These are phyloP conservation scores for Cercophora sp. DNA, from an alignment of 495 filamentous ascomycete genomes.

Conservation along the genomic window DNA sequence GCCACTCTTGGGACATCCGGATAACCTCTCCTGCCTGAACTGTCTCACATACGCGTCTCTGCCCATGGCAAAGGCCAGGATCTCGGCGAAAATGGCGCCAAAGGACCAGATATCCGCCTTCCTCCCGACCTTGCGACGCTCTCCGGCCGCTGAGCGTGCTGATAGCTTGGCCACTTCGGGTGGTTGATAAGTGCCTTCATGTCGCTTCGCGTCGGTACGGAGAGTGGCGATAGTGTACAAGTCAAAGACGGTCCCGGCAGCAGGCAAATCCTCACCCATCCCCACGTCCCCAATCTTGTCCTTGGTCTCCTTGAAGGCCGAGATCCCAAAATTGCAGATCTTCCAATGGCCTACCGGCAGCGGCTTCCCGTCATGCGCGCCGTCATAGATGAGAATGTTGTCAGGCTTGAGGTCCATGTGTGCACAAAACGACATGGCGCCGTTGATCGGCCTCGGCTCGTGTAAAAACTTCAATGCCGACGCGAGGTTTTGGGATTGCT, in stretches of 20 bases:
- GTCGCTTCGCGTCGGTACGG: neutral
- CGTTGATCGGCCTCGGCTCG: neutral
- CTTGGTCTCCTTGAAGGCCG: constrained; percentile 6
- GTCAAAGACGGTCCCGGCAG: neutral
- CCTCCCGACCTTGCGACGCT: neutral
- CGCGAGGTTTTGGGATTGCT: neutral
- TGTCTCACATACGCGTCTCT: neutral
- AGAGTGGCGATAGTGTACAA: constrained; percentile 1
- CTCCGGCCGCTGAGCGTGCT: neutral
- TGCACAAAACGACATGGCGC: neutral
- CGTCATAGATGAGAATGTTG: constrained; percentile 9
- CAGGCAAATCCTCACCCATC: neutral
- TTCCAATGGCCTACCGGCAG: constrained; percentile 6
- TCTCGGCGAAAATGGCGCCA: constrained; percentile 7
- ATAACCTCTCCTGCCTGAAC: neutral
- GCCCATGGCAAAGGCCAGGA: constrained; percentile 2
- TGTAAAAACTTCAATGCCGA: constrained; percentile 7
- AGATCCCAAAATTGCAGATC: constrained; percentile 12
- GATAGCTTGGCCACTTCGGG: neutral
- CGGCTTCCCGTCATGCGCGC: neutral
- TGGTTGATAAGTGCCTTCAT: neutral
- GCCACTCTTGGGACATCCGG: too few relatives aligned
- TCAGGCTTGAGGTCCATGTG: constrained; percentile 14
- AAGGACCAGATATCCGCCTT: constrained; percentile 6
- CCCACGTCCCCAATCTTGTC: too few relatives aligned